Base-by-base conservation (phyloP, 805 yeast species). In the Vanderwaltozyma yarrowii region DNA sequence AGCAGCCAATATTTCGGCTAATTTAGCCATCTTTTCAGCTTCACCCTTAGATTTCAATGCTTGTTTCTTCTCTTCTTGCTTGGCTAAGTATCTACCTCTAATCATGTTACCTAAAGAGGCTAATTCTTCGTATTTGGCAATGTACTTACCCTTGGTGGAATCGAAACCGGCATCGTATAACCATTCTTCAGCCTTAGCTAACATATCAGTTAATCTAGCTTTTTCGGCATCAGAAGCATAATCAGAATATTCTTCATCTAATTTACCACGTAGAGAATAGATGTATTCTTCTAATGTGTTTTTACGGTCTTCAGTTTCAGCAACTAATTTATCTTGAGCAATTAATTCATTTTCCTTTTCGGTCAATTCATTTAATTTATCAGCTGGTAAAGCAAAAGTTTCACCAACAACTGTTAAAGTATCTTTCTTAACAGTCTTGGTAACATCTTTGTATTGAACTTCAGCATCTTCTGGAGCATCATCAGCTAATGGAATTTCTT, bases 301-400 rank as follows among this genome's bases (percentile, higher is more conserved):
- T 81, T 92, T 92, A 67, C 87, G 85, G 71, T 92, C 96, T 73
- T 92, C 97, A 49, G 97, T 89, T 69, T 89, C 96, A 50, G 94
- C 94, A 49, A 89, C 96, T 54, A 89, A 79, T 71, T 88, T 88
- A 67, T 89, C 98, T 60, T 80, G 86, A 62, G 85, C 76, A 48
- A 76, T 72, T 80, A 92, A 69, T 61, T 79, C 72, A 57, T 74
- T 75, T 73, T 89, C 98, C 62, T 69, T 68, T 73, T 89, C 96
- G 44, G 79, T 71, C 50, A 69, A 73, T 39, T 66, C 69, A 52
- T 75, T 67, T 64, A 85, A 73, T 39, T 58, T 66, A 16, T 62
- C 61, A 45, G 67, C 70, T 44, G 80, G 61, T 54, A 81, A 73
- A 37, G 82, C 73, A 41, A 78, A 75, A 41, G 85, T 75, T 44